Conservation (phyloP, 257 asterid species). For the Nicotiana benthamiana region DNA sequence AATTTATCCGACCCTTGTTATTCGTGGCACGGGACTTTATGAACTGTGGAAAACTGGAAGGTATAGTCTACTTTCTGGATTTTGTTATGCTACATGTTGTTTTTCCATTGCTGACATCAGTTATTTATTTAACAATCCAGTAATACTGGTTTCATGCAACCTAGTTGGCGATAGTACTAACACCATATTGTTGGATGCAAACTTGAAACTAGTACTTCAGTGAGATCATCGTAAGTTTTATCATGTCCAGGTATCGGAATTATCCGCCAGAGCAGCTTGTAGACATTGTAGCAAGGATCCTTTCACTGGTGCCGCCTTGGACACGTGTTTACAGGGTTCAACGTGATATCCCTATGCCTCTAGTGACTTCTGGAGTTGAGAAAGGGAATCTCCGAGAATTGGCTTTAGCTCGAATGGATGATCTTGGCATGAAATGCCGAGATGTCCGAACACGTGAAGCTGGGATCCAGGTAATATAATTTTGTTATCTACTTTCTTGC, state of each 20-base stretch:
- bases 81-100: neutral
- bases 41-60: conserved; percentile 99
- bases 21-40: conserved; percentile 98
- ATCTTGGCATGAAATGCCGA: conserved; percentile 95
- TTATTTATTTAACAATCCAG: neutral
- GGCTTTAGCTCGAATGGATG: conserved; percentile 97
- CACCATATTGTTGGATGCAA: neutral
- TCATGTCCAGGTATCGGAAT: conserved; percentile 62
- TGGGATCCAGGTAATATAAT: conserved; percentile 79
- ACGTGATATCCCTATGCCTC: conserved; percentile 98
- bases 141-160: neutral
- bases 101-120: neutral
- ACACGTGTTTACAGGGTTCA: conserved; percentile 99
- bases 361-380: conserved; percentile 98
- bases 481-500: neutral
- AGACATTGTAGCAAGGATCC: conserved; percentile 91
- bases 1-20: conserved; percentile 94
- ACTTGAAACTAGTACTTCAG: conserved; percentile 3
- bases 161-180: neutral
- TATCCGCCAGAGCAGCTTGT: conserved; percentile 99
- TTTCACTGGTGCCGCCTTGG: conserved; percentile 98
- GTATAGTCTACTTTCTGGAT: conserved; percentile 18
- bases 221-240: neutral
- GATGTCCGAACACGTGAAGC: conserved; percentile 99
- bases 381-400: conserved; percentile 97